Evolutionary conservation across 805 yeast species (phyloP).

Genomic region (Henningerozyma blattae): DNA sequence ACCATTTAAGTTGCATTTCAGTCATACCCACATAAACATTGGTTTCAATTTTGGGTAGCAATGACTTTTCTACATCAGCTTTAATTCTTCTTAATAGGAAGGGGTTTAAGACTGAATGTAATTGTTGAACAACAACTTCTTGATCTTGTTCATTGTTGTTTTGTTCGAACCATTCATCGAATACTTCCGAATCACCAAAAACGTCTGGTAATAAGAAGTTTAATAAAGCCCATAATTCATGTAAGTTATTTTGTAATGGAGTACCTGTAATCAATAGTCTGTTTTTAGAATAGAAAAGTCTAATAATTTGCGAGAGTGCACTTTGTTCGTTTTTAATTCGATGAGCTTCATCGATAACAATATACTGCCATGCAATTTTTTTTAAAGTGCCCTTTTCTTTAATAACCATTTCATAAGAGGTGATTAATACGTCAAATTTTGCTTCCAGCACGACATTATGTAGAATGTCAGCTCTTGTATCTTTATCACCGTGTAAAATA

Average conservation of each 20-base stretch:
- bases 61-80: conserved; percentile 83
- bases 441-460: conserved; percentile 50
- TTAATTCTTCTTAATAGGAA: conserved; percentile 82
- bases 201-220: conserved; percentile 90
- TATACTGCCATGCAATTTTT: conserved; percentile 85
- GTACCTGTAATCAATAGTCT: conserved; percentile 89
- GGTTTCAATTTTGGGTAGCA: conserved; percentile 81
- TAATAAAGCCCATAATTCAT: conserved; percentile 90
- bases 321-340: conserved; percentile 92
- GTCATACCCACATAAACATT: conserved; percentile 91
- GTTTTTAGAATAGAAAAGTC: conserved; percentile 76
- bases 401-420: conserved; percentile 89
- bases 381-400: conserved; percentile 74
- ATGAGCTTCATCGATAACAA: conserved; percentile 93
- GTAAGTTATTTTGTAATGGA: conserved; percentile 87
- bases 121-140: conserved; percentile 74
- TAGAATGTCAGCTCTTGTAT: conserved; percentile 53
- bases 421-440: conserved; percentile 78
- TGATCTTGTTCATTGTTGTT: conserved; percentile 42
- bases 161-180: conserved; percentile 77
- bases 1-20: conserved; percentile 91
- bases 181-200: conserved; percentile 79
- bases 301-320: conserved; percentile 81
- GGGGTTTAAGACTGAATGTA: conserved; percentile 82
- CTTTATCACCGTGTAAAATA: conserved; percentile 84